Evolutionary conservation across 2,329 filamentous ascomycete species (phyloP).

Genomic region (Nemania sp.): DNA sequence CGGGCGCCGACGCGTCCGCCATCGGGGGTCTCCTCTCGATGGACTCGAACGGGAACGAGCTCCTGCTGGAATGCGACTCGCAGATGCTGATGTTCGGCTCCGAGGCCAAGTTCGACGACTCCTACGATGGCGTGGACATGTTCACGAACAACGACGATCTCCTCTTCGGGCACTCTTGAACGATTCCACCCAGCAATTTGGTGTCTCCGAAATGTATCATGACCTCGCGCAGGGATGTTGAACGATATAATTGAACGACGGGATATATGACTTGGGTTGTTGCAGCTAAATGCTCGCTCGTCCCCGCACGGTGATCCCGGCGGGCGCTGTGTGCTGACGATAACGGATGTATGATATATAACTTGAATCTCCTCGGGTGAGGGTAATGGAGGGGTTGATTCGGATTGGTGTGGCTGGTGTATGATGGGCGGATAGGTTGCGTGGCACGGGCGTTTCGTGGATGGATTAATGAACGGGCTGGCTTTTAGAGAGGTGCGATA

Average conservation of each 20-base stretch:
- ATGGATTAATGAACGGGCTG: slow-evolving; percentile 5
- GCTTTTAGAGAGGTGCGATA: slow-evolving; percentile 7
- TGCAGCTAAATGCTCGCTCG: too few relatives aligned
- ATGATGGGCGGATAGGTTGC: background rate
- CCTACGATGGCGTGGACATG: slow-evolving; percentile 54
- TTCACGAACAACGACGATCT: slow-evolving; percentile 57
- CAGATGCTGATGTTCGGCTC: slow-evolving; percentile 53
- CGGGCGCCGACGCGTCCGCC: slow-evolving; percentile 38
- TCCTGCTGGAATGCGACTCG: slow-evolving; percentile 52
- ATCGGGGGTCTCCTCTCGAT: slow-evolving; percentile 40
- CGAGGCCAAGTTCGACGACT: slow-evolving; percentile 57
- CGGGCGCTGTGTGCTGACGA: too few relatives aligned
- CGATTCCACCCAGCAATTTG: background rate
- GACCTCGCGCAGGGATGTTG: too few relatives aligned
- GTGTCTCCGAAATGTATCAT: background rate
- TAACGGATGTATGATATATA: too few relatives aligned
- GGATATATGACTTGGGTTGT: too few relatives aligned
- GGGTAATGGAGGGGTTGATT: slow-evolving; percentile 7
- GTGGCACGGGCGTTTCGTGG: slow-evolving; percentile 13
- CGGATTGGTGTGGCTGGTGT: slow-evolving; percentile 3
- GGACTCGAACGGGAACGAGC: slow-evolving; percentile 50
- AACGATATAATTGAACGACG: too few relatives aligned
- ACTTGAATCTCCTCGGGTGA: too few relatives aligned
- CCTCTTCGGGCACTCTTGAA: slow-evolving; percentile 51
- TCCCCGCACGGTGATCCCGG: too few relatives aligned